Percentiles rank a stretch among this genome's conserved stretches.
Conservation (phyloP, 2,329 filamentous ascomycete species). For the Pseudogymnoascus sp. region DNA sequence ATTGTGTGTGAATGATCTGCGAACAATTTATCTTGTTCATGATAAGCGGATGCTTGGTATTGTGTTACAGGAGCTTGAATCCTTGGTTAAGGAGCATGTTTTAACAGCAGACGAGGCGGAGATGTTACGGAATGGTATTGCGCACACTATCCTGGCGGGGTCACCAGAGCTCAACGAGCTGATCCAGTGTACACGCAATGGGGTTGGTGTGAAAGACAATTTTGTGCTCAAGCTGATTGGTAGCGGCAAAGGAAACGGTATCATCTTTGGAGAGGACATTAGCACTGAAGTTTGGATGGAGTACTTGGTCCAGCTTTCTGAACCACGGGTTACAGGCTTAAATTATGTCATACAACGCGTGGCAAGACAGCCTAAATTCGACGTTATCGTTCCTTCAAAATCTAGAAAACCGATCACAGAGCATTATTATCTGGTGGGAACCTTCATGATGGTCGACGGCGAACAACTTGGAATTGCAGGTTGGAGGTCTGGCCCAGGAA, state of each 20-base stretch:
- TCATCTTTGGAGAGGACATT: conserved; percentile 11
- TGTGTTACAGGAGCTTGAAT: conserved; percentile 23
- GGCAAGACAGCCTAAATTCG: conserved; percentile 18
- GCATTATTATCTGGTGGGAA: conserved; percentile 19
- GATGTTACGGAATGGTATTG: conserved; percentile 19
- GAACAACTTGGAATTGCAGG: conserved; percentile 21
- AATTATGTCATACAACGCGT: conserved; percentile 12
- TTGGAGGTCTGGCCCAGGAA: conserved; percentile 22
- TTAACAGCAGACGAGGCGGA: conserved; percentile 17
- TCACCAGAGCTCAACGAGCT: conserved; percentile 19
- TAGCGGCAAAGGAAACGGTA: conserved; percentile 10
- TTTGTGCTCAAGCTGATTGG: conserved; percentile 16
- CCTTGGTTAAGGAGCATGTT: conserved; percentile 18
- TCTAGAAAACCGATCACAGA: conserved; percentile 12
- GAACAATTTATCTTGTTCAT: conserved; percentile 26
- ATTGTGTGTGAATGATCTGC: conserved; percentile 28
- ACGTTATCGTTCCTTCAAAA: conserved; percentile 16
- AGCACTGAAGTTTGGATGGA: conserved; percentile 18
- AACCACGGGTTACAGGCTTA: conserved; percentile 15
- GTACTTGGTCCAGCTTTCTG: conserved; percentile 16
- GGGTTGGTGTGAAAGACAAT: conserved; percentile 15
- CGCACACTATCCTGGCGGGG: conserved; percentile 21
- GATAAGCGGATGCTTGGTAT: conserved; percentile 30
- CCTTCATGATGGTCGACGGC: conserved; percentile 23
- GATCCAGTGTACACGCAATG: conserved; percentile 4